Evolutionary conservation across 2,329 filamentous ascomycete species (phyloP), one percentile per base, ranked within the genome.

Genomic region (Trichophaea hybrida): DNA sequence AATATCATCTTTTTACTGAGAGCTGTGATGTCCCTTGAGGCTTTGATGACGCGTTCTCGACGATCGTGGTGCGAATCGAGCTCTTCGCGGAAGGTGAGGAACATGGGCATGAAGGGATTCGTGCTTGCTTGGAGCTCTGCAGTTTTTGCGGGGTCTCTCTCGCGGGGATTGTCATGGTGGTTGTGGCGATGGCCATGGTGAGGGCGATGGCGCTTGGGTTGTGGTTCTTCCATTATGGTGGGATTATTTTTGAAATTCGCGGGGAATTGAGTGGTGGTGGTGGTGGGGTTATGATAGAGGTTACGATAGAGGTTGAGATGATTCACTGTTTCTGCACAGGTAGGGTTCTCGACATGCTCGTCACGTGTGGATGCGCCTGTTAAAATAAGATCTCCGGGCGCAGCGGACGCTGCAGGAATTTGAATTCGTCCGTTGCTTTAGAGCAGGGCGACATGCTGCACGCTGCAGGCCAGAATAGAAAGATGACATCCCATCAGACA

Each of bases 1-100:
- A 93, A 93, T 67, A 93, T 93, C 61, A 97, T 94, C 75, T 97
- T 98, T 77, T 98, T 98, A 73, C 88, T 95, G 57, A 89, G 77
- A 0, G 88, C 89, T 5, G 93, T 98, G 60, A 98, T 86, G 72
- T 98, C 93, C 63, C 91, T 78, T 6, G 88, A 94, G 1, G 84
- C 85, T 75, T 97, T 98, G 70, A 94, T 86, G 67, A 95, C 82
- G 57, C 85, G 81, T 74, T 96, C 90, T 59, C 89, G 80, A 13
- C 93, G 84, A 73, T 97, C 93, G 72, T 98, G 88, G 71, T 97
- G 91, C 73, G 93, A 82, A 70, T 98, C 93, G 33, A 98, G 77
- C 73, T 96, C 90, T 69, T 85, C 78, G 55, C 90, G 84, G 71
- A 97, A 95, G 6, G 72, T 75, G 72, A 88, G 85, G 71, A 98